phyloP scores from a whole-genome alignment of 306 rosid species.

The Pyrus communis region DNA sequence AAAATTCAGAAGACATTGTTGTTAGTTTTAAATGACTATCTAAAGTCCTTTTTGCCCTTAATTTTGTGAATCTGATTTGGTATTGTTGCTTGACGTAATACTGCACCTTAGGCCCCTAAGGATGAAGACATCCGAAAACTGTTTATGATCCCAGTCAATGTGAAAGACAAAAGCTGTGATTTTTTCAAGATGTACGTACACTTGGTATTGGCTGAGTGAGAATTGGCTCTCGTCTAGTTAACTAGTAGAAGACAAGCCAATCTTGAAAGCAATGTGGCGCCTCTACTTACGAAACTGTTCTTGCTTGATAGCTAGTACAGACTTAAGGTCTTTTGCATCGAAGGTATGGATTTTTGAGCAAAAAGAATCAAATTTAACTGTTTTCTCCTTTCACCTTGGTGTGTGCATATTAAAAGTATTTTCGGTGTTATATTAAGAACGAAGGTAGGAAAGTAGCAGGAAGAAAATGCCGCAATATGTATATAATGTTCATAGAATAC shows the following conservation, averaged over 20 bases:
- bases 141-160: constrained; percentile 39
- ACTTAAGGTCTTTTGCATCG: constrained; percentile 49
- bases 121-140: constrained; percentile 52
- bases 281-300: constrained; percentile 58
- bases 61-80: not conserved
- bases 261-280: constrained; percentile 52
- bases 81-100: not conserved
- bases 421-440: not conserved
- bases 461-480: not conserved
- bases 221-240: constrained; percentile 62
- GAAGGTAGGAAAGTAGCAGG: not conserved
- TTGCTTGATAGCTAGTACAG: constrained; percentile 60
- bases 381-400: constrained; percentile 1
- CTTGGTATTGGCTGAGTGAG: constrained; percentile 52
- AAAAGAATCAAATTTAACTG: constrained; percentile 3
- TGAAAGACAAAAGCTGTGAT: constrained; percentile 65
- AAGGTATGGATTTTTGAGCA: constrained; percentile 37
- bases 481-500: not conserved
- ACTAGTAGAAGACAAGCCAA: constrained; percentile 32
- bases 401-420: not conserved
- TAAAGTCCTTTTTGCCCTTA: not conserved
- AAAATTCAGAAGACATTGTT: not conserved
- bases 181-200: constrained; percentile 67
- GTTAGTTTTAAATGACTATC: not conserved
- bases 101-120: constrained; percentile 38